Percentiles rank a stretch among this genome's conserved stretches.
phyloP scores from a whole-genome alignment of 2,329 filamentous ascomycete species.

The Nemania sp. region DNA sequence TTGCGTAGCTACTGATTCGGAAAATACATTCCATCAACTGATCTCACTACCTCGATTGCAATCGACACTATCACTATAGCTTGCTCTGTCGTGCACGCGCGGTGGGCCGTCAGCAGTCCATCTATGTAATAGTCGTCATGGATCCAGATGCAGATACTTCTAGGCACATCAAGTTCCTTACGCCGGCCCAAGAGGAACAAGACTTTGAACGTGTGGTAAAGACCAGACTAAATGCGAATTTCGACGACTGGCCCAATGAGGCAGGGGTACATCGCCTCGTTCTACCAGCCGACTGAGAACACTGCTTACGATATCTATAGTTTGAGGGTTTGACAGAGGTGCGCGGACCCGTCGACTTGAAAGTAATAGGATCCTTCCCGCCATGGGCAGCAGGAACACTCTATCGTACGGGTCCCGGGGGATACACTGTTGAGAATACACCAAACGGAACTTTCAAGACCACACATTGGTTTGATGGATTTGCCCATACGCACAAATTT shows the following conservation, averaged over 20 bases:
- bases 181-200: slow-evolving; percentile 22
- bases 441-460: slow-evolving; percentile 62
- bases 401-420: slow-evolving; percentile 75
- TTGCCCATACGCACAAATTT: slow-evolving; percentile 72
- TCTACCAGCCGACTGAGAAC: neutral
- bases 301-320: slow-evolving; percentile 44
- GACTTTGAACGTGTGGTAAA: slow-evolving; percentile 33
- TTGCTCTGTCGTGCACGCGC: neutral
- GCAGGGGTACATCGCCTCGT: slow-evolving; percentile 46
- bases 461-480: slow-evolving; percentile 82
- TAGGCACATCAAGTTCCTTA: neutral
- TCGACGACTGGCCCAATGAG: slow-evolving; percentile 54
- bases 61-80: neutral
- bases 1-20: neutral
- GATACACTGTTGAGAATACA: slow-evolving; percentile 61
- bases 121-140: neutral
- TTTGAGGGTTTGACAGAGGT: slow-evolving; percentile 71
- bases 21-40: too few relatives aligned
- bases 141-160: neutral
- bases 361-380: slow-evolving; percentile 69
- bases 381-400: slow-evolving; percentile 70
- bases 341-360: slow-evolving; percentile 64
- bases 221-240: slow-evolving; percentile 24
- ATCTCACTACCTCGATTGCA: neutral
- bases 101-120: too few relatives aligned